phyloP scores from a whole-genome alignment of 257 asterid species.

The Forsythia viridissima region DNA sequence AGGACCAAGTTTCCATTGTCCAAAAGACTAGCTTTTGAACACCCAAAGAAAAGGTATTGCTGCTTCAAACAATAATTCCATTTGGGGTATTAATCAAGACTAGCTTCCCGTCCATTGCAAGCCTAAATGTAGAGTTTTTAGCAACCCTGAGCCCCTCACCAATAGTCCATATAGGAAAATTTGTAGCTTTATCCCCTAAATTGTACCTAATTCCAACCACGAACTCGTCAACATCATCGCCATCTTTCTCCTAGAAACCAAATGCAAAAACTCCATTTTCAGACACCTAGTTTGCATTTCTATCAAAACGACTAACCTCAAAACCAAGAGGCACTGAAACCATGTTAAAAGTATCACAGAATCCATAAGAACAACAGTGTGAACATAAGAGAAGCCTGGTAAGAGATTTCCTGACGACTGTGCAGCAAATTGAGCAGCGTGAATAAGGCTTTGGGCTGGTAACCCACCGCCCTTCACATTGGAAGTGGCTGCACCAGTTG shows the following conservation, averaged over 20 bases:
- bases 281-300: slow-evolving; percentile 50
- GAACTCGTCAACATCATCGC: slow-evolving; percentile 40
- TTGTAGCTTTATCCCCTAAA: slow-evolving; percentile 45
- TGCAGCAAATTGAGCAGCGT: slow-evolving; percentile 54
- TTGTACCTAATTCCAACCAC: slow-evolving; percentile 61
- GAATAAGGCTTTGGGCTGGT: slow-evolving; percentile 53
- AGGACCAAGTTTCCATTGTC: slow-evolving; percentile 65
- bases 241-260: slow-evolving; percentile 64
- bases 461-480: slow-evolving; percentile 62
- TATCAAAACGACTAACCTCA: slow-evolving; percentile 51
- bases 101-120: slow-evolving; percentile 60
- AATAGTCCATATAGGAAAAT: slow-evolving; percentile 63
- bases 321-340: slow-evolving; percentile 61
- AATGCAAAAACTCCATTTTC: slow-evolving; percentile 67
- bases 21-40: slow-evolving; percentile 58
- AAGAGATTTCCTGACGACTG: slow-evolving; percentile 55
- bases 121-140: slow-evolving; percentile 50
- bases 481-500: slow-evolving; percentile 77
- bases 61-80: slow-evolving; percentile 53
- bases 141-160: slow-evolving; percentile 64
- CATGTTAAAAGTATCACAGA: slow-evolving; percentile 41
- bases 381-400: slow-evolving; percentile 69
- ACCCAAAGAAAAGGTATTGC: slow-evolving; percentile 56
- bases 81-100: slow-evolving; percentile 47
- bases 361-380: slow-evolving; percentile 45